A percentile compares a stretch with the other conserved stretches of the same genome.
phyloP scores from a whole-genome alignment of 306 rosid species.

The Corylus americana region DNA sequence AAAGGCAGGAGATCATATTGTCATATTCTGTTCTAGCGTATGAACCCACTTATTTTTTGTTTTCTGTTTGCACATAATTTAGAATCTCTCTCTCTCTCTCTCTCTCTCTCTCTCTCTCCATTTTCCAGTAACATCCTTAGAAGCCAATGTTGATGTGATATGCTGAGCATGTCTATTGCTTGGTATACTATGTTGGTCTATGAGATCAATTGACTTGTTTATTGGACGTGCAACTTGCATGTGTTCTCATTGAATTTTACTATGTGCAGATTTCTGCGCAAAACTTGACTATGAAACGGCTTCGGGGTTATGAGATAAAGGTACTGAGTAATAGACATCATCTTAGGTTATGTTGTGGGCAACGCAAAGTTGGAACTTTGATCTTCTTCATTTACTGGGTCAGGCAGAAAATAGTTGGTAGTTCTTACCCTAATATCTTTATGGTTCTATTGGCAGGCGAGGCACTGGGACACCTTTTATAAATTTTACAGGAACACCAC shows the following conservation, averaged over 20 bases:
- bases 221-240: conserved; percentile 14
- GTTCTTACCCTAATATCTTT: conserved; percentile 7
- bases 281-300: conserved; percentile 82
- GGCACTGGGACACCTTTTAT: conserved; percentile 92
- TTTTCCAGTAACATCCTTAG: conserved; percentile 6
- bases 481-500: conserved; percentile 83
- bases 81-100: conserved; percentile 10
- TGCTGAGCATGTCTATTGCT: conserved; percentile 10
- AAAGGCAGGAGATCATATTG: neutral
- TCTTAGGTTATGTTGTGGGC: neutral
- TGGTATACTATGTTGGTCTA: neutral
- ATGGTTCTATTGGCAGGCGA: conserved; percentile 55
- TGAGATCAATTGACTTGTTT: neutral
- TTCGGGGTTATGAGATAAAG: conserved; percentile 89
- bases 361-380: neutral
- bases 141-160: neutral
- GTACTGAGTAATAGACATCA: conserved; percentile 29
- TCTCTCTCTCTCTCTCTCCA: conserved; percentile 9
- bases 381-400: neutral
- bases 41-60: neutral
- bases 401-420: neutral
- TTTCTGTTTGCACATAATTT: neutral
- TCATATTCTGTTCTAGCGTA: neutral
- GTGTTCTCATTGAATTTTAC: conserved; percentile 16
- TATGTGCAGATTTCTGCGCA: conserved; percentile 69